These are phyloP conservation scores for Wallacemonas sp. DNA, from an alignment of 208 protist species.

Conservation along the genomic window DNA sequence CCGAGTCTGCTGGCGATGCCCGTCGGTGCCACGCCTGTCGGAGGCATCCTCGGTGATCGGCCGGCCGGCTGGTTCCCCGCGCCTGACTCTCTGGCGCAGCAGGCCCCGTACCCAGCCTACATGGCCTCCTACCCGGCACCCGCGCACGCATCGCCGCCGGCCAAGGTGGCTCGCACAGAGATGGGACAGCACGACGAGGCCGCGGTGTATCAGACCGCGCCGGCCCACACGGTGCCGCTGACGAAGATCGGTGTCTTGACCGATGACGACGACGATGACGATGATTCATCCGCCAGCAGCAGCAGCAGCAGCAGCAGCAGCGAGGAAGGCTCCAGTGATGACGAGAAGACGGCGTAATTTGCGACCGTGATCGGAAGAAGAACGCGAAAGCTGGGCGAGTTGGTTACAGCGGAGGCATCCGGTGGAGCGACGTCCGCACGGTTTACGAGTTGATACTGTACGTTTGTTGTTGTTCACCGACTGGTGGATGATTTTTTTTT, in stretches of 20 bases:
- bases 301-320: constrained; percentile 16
- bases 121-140: background rate
- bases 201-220: background rate
- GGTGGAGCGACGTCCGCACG: too few species aligned
- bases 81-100: too few species aligned
- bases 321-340: constrained; percentile 8
- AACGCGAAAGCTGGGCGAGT: too few species aligned
- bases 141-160: background rate
- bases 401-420: too few species aligned
- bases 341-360: too few species aligned
- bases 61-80: background rate
- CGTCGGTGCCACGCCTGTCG: background rate
- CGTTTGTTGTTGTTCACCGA: too few species aligned
- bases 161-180: background rate
- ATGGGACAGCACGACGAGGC: background rate
- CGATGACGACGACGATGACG: constrained; percentile 58
- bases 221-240: background rate
- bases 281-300: constrained; percentile 24
- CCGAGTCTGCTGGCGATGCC: background rate
- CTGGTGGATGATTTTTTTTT: too few species aligned
- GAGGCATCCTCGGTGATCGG: constrained; percentile 10
- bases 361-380: too few species aligned
- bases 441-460: too few species aligned
- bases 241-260: constrained; percentile 57
- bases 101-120: constrained; percentile 1